Base-by-base conservation (phyloP, 2,329 filamentous ascomycete species). In the Mycosphaerelloides madeirae region DNA sequence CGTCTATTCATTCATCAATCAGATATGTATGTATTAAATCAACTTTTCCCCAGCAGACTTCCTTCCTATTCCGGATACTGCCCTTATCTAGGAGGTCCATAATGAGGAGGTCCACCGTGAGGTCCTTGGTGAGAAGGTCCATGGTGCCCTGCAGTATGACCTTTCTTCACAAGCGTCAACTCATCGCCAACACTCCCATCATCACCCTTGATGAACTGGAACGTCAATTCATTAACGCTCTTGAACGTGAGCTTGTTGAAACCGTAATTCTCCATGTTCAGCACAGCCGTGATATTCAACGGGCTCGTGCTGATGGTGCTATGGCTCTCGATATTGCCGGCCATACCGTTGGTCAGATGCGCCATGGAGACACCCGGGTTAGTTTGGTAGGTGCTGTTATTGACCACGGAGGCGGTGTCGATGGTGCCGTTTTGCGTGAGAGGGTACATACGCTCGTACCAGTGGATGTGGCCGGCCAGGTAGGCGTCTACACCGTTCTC, bases 341-440 rank as follows among this genome's bases (percentile, higher is more conserved):
- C 74, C 65, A 73, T 72, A n/a, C 74, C 74, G 54, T 76, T 77
- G 58, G 73, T 64, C 28, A 77, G 62, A 46, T 76, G 72, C 1
- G 71, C 73, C 48, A 77, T 70, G 14, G 71, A 74, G 18, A 62
- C 64, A 35, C 74, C 73, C 1, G 70, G 62, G 50, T 74, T 75
- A 42, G 68, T 68, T 36, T 56, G 52, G 61, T 75, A 77, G 8
- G 72, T 76, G 57, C 73, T 65, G 48, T 74, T 71, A 58, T 74
- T 64, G 38, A 73, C 46, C 31, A 77, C 61, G 1, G 68, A 68
- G 15, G 43, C 41, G 6, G 43, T 41, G 60, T 73, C 62, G 59
- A 78, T 66, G 13, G 65, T 69, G 8, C 68, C 66, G 48, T 69
- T 68, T 7, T 32, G 29, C 6, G 59, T 61, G 1, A 71, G 51